Conservation (phyloP, 345 rosid species). For the Murraya paniculata region DNA sequence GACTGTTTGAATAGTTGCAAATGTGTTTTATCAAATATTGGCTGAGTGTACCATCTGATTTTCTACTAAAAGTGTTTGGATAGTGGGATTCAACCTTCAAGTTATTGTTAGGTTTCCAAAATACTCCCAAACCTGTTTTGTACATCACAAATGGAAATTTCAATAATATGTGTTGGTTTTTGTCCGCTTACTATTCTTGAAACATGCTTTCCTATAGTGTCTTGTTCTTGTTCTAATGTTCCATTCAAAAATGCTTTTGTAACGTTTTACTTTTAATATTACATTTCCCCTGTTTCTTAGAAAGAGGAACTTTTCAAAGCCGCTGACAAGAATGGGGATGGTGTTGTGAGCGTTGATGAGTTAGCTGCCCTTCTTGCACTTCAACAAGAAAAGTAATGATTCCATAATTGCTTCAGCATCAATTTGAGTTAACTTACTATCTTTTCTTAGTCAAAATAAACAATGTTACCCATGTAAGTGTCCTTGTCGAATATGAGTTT, state of each 20-base stretch:
- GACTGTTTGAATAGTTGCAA: neutral
- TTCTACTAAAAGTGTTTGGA: neutral
- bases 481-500: neutral
- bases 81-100: neutral
- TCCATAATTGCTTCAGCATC: slow-evolving; percentile 4
- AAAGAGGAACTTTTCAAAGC: slow-evolving; percentile 90
- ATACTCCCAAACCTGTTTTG: neutral
- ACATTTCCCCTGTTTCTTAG: slow-evolving; percentile 39
- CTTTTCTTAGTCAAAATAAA: neutral
- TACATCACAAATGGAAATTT: neutral
- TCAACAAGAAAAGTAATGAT: slow-evolving; percentile 83
- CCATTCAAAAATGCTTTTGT: neutral
- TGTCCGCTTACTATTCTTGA: slow-evolving; percentile 1
- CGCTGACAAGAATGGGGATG: slow-evolving; percentile 87
- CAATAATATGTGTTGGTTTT: slow-evolving; percentile 3
- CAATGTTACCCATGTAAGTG: neutral
- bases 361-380: slow-evolving; percentile 80
- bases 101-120: neutral
- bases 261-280: slow-evolving; percentile 21
- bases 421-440: neutral
- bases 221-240: slow-evolving; percentile 4
- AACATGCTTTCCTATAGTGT: neutral
- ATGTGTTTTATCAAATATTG: neutral
- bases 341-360: slow-evolving; percentile 89
- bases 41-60: neutral